Evolutionary conservation across 164 flowering plant species (phyloP).

Genomic region (Pachysandra terminalis): DNA sequence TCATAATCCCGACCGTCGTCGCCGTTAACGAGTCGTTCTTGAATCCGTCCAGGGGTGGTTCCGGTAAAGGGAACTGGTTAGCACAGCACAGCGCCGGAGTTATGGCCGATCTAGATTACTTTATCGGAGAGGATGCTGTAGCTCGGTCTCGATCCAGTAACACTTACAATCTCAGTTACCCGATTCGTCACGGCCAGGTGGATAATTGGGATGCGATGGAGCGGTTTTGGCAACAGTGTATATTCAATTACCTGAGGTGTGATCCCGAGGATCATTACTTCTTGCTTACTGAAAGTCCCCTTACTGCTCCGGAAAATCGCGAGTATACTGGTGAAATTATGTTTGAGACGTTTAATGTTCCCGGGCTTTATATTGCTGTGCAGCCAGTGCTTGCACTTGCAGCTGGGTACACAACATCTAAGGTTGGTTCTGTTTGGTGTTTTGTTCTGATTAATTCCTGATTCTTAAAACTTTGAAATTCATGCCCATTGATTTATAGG

Average conservation of each 20-base stretch:
- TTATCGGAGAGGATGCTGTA: slow-evolving; percentile 87
- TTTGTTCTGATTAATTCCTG: not conserved
- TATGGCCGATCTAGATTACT: slow-evolving; percentile 98
- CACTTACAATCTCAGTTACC: slow-evolving; percentile 77
- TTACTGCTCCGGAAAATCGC: slow-evolving; percentile 91
- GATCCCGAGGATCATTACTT: slow-evolving; percentile 99
- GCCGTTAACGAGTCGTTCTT: slow-evolving; percentile 86
- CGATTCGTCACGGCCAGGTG: slow-evolving; percentile 86
- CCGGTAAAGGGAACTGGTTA: slow-evolving; percentile 68
- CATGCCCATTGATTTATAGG: too few species aligned
- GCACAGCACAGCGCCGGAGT: slow-evolving; percentile 95
- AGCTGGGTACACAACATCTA: slow-evolving; percentile 94
- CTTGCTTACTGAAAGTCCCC: slow-evolving; percentile 89
- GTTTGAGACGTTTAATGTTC: slow-evolving; percentile 99
- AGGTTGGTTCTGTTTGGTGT: slow-evolving; percentile 48
- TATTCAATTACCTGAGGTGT: slow-evolving; percentile 89
- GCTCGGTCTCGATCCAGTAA: slow-evolving; percentile 68
- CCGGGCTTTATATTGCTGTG: slow-evolving; percentile 95
- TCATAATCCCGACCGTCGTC: slow-evolving; percentile 75
- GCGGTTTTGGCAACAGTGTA: slow-evolving; percentile 98
- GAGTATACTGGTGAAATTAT: slow-evolving; percentile 98
- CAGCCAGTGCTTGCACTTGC: slow-evolving; percentile 98
- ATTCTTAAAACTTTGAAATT: not conserved
- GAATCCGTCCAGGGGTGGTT: slow-evolving; percentile 53
- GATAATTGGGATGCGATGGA: slow-evolving; percentile 99